phyloP scores from a whole-genome alignment of 2,329 filamentous ascomycete genomes.

The Endoconidiophora polonica region DNA sequence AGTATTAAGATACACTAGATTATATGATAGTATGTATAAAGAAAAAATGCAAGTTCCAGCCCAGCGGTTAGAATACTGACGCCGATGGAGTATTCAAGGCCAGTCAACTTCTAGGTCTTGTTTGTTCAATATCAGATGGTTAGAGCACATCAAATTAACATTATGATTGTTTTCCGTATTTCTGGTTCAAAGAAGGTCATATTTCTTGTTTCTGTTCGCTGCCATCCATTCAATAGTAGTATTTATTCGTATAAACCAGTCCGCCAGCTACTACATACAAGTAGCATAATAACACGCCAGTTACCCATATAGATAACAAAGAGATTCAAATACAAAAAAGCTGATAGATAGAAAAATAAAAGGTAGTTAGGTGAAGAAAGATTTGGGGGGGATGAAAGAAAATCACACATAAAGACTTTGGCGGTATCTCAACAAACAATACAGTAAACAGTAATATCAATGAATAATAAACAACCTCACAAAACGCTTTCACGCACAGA shows the following conservation, averaged over 20 bases:
- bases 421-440: no score
- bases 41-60: no score
- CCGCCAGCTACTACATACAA: not conserved
- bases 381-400: not conserved
- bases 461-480: not conserved
- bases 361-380: constrained; percentile 3
- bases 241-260: not conserved
- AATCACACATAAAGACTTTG: not conserved
- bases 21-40: no score
- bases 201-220: no score
- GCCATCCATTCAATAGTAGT: not conserved
- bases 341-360: not conserved
- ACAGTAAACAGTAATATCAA: not conserved
- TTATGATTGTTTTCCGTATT: no score
- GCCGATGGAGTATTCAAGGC: no score
- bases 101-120: no score
- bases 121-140: no score
- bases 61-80: no score
- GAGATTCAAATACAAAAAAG: not conserved
- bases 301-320: not conserved
- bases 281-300: not conserved
- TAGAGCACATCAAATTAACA: no score
- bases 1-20: no score
- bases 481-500: not conserved
- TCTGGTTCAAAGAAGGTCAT: no score